phyloP scores from a whole-genome alignment of 148 eudicot genomes.

The Persicaria tinctoria region DNA sequence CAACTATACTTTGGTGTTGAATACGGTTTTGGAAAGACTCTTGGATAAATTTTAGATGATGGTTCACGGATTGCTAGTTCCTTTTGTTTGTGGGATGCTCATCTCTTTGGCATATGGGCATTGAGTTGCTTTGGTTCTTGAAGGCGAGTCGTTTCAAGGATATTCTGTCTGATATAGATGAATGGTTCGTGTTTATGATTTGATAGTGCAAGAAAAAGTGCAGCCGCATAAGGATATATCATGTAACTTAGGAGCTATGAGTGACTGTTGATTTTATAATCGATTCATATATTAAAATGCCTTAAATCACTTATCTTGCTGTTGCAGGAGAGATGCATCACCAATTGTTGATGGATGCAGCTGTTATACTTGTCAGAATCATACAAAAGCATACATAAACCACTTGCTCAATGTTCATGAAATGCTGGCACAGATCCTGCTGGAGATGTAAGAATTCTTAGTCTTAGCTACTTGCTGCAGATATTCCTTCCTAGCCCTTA shows the following conservation, averaged over 20 bases:
- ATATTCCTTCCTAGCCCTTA: background rate
- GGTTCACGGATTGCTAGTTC: background rate
- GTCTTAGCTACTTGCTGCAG: background rate
- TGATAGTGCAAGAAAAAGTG: no score
- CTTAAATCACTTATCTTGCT: background rate
- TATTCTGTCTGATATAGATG: no score
- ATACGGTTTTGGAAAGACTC: background rate
- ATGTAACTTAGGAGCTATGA: no score
- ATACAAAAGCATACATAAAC: constrained; percentile 71
- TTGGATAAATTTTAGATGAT: background rate
- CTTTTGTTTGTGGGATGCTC: background rate
- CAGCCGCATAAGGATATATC: no score
- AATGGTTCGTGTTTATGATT: no score
- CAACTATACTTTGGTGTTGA: background rate
- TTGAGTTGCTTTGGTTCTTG: background rate
- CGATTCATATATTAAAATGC: background rate
- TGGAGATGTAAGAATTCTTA: constrained; percentile 50
- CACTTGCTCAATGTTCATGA: constrained; percentile 76
- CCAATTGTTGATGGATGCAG: constrained; percentile 53
- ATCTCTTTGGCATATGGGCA: background rate
- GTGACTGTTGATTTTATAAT: no score
- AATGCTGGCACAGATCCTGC: constrained; percentile 68
- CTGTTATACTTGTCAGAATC: constrained; percentile 78
- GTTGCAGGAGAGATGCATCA: constrained; percentile 58
- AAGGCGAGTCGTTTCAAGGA: background rate